phyloP scores from a whole-genome alignment of 116 monocot species.

The Zostera marina region DNA sequence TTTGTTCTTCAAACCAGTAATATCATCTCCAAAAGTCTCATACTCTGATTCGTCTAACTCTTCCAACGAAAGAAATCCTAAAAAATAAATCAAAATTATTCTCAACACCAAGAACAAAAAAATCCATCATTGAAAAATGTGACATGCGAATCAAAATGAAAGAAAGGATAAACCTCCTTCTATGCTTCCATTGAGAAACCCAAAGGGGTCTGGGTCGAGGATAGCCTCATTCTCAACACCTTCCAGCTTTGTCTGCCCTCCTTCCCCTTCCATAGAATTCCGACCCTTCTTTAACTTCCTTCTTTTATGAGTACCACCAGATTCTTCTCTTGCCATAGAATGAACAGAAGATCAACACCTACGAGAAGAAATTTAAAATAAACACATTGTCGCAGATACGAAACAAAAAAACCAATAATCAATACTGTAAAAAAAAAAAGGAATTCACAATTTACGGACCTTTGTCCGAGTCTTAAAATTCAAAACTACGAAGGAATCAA shows the following conservation, averaged over 20 bases:
- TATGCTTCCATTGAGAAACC: slow-evolving; percentile 27
- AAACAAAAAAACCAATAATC: too few species aligned
- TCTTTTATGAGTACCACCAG: background rate
- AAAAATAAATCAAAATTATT: background rate
- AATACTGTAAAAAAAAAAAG: too few species aligned
- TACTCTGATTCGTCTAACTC: slow-evolving; percentile 84
- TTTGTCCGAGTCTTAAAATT: too few species aligned
- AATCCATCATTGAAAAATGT: background rate
- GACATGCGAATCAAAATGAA: background rate
- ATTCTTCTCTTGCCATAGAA: background rate
- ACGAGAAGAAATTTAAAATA: too few species aligned
- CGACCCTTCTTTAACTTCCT: background rate
- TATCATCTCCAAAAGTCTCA: slow-evolving; percentile 23
- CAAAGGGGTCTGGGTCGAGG: slow-evolving; percentile 32
- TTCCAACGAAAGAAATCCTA: slow-evolving; percentile 81
- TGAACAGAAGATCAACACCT: background rate
- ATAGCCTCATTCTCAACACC: slow-evolving; percentile 26
- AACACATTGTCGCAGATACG: too few species aligned
- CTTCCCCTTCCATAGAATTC: background rate
- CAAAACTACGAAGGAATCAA: too few species aligned
- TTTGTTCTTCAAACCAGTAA: slow-evolving; percentile 26
- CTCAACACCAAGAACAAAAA: background rate
- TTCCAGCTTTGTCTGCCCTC: background rate
- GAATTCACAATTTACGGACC: too few species aligned
- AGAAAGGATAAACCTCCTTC: slow-evolving; percentile 46